Percentiles rank a stretch among this genome's conserved stretches.
Conservation (phyloP, 768 basidiomycete species). For the Tricholoma matsutake region DNA sequence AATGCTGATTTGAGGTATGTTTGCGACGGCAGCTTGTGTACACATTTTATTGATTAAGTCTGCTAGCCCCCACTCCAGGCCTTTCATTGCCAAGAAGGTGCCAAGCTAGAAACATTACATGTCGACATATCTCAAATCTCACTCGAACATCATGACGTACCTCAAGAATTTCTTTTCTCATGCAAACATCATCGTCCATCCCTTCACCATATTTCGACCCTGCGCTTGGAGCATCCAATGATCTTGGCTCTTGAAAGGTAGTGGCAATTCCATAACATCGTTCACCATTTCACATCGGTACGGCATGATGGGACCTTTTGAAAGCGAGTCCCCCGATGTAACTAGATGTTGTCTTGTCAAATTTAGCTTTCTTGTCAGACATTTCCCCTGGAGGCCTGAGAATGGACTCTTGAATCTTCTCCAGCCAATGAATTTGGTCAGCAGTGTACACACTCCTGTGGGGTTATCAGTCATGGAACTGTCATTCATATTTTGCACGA, state of each 20-base stretch:
- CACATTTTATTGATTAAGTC: neutral
- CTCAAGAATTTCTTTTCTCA: neutral
- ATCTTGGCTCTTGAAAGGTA: neutral
- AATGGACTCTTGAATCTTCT: no score
- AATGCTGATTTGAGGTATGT: neutral
- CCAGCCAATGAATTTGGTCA: neutral
- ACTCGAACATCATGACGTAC: neutral
- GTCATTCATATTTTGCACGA: neutral
- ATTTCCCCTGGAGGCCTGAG: neutral
- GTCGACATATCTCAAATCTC: neutral
- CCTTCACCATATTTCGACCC: neutral
- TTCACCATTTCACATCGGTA: neutral
- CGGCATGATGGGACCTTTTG: neutral
- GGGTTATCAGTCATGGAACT: neutral
- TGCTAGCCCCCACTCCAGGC: neutral
- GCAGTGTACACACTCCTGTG: no score
- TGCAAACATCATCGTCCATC: neutral
- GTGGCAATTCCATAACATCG: neutral
- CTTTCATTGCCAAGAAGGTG: neutral
- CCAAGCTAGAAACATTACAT: neutral
- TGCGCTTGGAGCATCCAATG: neutral
- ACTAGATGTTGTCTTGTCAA: neutral
- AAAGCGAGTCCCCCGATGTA: neutral
- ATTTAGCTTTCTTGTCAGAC: neutral
- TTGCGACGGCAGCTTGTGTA: neutral